Conservation (phyloP, 768 basidiomycete genomes). For the Pleurotus tuoliensis region DNA sequence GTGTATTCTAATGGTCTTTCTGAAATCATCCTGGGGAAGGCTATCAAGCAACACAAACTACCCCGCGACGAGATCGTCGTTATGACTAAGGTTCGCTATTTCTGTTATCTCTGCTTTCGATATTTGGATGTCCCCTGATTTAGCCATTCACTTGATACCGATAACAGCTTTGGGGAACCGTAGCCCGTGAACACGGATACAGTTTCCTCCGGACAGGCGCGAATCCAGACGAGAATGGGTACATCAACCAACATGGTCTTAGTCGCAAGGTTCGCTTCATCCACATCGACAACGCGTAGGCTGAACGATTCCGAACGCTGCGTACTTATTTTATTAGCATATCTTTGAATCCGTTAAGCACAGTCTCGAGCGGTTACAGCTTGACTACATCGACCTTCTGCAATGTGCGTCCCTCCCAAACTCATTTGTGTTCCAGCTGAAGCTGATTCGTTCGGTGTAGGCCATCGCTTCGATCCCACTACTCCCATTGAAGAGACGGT, state of each 20-base stretch:
- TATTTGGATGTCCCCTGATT: no score
- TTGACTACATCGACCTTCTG: conserved; percentile 74
- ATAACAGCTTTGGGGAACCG: conserved; percentile 32
- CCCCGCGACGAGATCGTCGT: conserved; percentile 76
- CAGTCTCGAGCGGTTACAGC: conserved; percentile 60
- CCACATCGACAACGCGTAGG: no score
- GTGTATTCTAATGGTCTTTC: conserved; percentile 63
- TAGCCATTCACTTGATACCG: no score
- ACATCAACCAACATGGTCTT: conserved; percentile 50
- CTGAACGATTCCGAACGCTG: neutral
- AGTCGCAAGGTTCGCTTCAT: conserved; percentile 34
- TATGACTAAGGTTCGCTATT: conserved; percentile 57
- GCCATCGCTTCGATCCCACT: conserved; percentile 52
- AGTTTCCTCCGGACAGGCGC: conserved; percentile 8
- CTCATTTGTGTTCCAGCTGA: neutral
- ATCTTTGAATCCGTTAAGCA: conserved; percentile 68
- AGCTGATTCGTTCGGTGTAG: conserved; percentile 16
- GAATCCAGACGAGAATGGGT: conserved; percentile 36
- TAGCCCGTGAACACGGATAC: conserved; percentile 18
- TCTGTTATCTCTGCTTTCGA: no score
- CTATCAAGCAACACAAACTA: conserved; percentile 58
- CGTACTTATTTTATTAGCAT: conserved; percentile 33
- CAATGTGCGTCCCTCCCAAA: conserved; percentile 44
- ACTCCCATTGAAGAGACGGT: conserved; percentile 60
- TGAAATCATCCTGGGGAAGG: conserved; percentile 66